Percentiles rank a stretch among this genome's conserved stretches.
Evolutionary conservation across 768 basidiomycete species (phyloP).

Genomic region (Sporobolomyces phaffii): DNA sequence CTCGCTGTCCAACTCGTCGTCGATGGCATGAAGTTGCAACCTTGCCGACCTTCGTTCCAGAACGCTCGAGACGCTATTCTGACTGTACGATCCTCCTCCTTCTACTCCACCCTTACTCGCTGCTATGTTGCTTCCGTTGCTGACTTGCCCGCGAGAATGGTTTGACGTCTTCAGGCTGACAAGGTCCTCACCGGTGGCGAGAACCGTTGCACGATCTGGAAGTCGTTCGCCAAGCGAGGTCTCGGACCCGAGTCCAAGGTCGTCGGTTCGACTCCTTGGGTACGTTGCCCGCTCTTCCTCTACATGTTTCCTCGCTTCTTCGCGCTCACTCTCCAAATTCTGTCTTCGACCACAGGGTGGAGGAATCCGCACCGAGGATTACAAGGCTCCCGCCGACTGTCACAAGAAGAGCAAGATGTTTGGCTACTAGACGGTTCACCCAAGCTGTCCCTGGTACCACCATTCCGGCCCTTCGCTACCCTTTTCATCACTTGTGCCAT

Average conservation of each 20-base stretch:
- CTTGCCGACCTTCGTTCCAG: slow-evolving; percentile 61
- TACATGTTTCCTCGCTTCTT: background rate
- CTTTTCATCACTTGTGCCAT: background rate
- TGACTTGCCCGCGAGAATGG: too few relatives aligned
- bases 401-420: slow-evolving; percentile 1
- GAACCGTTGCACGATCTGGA: slow-evolving; percentile 84
- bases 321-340: background rate
- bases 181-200: slow-evolving; percentile 82
- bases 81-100: background rate
- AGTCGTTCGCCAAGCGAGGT: slow-evolving; percentile 73
- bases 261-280: slow-evolving; percentile 50
- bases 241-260: slow-evolving; percentile 71
- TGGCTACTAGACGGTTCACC: background rate
- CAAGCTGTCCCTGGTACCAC: too few relatives aligned
- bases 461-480: too few relatives aligned
- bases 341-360: slow-evolving; percentile 9
- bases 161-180: slow-evolving; percentile 84
- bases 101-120: background rate
- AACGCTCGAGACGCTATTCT: slow-evolving; percentile 37
- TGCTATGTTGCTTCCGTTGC: slow-evolving; percentile 70
- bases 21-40: slow-evolving; percentile 90
- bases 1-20: slow-evolving; percentile 63
- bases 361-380: slow-evolving; percentile 33
- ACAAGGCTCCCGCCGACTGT: slow-evolving; percentile 17
- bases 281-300: background rate